A percentile compares a stretch with the other conserved stretches of the same genome.
Conservation (phyloP, 805 yeast genomes). For the Zygosaccharomyces siamensis region DNA sequence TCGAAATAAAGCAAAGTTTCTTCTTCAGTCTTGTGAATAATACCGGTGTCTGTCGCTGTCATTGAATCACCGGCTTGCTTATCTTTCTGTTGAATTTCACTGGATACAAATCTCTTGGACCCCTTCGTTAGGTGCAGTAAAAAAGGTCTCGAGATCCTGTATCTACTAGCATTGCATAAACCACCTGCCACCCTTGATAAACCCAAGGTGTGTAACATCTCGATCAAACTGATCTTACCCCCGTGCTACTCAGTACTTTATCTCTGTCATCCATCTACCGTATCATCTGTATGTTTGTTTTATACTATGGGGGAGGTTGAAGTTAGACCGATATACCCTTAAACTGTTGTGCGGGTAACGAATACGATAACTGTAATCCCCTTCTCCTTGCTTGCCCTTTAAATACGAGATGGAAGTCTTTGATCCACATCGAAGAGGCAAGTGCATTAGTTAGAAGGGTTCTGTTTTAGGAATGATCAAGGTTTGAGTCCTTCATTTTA, state of each 20-base stretch:
- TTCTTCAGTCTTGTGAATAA: slow-evolving; percentile 45
- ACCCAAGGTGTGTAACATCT: not conserved
- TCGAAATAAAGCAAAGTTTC: slow-evolving; percentile 55
- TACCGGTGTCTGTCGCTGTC: slow-evolving; percentile 53
- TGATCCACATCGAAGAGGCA: not conserved
- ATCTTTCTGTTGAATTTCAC: slow-evolving; percentile 41
- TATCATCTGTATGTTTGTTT: not conserved
- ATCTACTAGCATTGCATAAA: not conserved
- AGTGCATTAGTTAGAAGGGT: not conserved
- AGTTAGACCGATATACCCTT: not conserved
- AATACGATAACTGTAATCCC: not conserved
- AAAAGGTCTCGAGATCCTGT: slow-evolving; percentile 1
- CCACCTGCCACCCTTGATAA: not conserved
- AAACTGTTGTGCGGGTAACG: not conserved
- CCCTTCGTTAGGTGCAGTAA: not conserved
- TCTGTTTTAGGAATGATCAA: not conserved
- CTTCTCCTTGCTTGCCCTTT: slow-evolving; percentile 4
- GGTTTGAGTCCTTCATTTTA: not conserved
- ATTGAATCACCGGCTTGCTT: slow-evolving; percentile 52
- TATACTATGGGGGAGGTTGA: not conserved
- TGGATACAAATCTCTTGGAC: slow-evolving; percentile 32
- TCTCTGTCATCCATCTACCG: not conserved
- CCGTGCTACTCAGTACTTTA: not conserved
- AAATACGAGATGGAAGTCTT: slow-evolving; percentile 1
- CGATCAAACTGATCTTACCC: not conserved